Evolutionary conservation across 169 alveolate species (phyloP).

Genomic region (Plasmodium inui): DNA sequence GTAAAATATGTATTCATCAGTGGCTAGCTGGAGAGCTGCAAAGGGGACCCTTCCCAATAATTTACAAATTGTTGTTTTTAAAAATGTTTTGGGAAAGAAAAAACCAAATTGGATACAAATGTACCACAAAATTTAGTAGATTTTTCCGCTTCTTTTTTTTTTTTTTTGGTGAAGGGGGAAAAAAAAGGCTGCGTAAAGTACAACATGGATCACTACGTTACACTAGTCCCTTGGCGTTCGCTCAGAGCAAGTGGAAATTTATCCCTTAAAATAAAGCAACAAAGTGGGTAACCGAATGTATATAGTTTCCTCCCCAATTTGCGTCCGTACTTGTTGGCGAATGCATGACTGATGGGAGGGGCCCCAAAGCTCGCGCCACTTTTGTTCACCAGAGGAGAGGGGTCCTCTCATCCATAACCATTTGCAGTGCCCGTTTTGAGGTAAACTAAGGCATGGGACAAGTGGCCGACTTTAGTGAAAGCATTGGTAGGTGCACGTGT

Average conservation of each 20-base stretch:
- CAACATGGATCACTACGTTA: not conserved
- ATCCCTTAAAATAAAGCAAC: not conserved
- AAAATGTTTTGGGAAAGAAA: not conserved
- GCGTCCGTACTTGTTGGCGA: not conserved
- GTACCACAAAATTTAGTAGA: not conserved
- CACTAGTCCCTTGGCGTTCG: not conserved
- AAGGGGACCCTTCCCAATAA: not conserved
- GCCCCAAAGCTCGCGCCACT: not conserved
- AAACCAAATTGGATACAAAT: not conserved
- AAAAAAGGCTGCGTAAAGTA: not conserved
- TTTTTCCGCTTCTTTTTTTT: not conserved
- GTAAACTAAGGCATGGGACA: not conserved
- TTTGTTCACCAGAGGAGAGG: not conserved
- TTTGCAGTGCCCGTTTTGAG: not conserved
- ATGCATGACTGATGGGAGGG: not conserved
- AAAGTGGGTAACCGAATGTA: not conserved
- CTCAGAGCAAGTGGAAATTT: not conserved
- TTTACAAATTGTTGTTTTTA: not conserved
- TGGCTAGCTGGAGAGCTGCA: not conserved
- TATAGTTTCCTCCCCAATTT: not conserved
- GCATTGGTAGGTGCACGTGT: not conserved
- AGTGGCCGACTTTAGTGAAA: not conserved
- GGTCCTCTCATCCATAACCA: not conserved
- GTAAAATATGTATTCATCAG: not conserved
- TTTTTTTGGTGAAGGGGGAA: not conserved